A percentile compares a stretch with the other conserved stretches of the same genome.
Conservation (phyloP, 768 basidiomycete species). For the Naganishia friedmannii region DNA sequence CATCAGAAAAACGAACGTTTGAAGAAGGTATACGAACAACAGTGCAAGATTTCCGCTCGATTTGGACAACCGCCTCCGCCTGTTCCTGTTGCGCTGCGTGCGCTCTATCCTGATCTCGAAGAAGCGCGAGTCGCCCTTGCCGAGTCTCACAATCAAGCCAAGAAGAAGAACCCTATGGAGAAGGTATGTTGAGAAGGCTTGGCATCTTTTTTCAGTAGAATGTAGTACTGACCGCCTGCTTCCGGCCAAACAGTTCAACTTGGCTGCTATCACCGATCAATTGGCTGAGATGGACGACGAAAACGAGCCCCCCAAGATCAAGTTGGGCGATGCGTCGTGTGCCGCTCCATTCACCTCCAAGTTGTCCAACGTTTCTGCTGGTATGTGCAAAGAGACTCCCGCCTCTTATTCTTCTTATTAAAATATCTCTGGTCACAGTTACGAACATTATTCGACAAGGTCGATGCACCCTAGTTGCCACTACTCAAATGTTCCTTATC, state of each 20-base stretch:
- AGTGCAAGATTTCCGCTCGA: constrained; percentile 79
- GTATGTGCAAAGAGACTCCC: constrained; percentile 58
- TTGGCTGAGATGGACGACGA: constrained; percentile 92
- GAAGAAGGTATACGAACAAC: constrained; percentile 96
- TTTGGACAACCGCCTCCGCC: constrained; percentile 94
- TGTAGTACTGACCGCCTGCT: constrained; percentile 18
- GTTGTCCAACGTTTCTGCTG: constrained; percentile 91
- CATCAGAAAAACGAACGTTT: constrained; percentile 82
- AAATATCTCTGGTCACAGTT: constrained; percentile 57
- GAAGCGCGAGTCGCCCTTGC: constrained; percentile 79
- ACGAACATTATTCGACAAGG: constrained; percentile 97
- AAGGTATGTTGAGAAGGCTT: constrained; percentile 59
- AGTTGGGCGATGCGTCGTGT: constrained; percentile 97
- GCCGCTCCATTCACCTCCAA: constrained; percentile 99
- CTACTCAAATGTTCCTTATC: constrained; percentile 99
- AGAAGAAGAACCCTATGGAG: constrained; percentile 83
- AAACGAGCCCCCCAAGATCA: constrained; percentile 90
- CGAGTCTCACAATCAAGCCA: constrained; percentile 62
- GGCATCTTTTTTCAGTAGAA: constrained; percentile 2
- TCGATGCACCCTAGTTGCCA: constrained; percentile 95
- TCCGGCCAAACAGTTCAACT: constrained; percentile 62
- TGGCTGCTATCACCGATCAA: constrained; percentile 73
- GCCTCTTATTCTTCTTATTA: background rate
- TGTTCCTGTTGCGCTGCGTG: constrained; percentile 81
- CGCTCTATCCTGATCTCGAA: constrained; percentile 83